A percentile compares a stretch with the other conserved stretches of the same genome.
These are phyloP conservation scores for Globisporangium carolinianum DNA, from an alignment of 352 stramenopile genomes.

Conservation along the genomic window DNA sequence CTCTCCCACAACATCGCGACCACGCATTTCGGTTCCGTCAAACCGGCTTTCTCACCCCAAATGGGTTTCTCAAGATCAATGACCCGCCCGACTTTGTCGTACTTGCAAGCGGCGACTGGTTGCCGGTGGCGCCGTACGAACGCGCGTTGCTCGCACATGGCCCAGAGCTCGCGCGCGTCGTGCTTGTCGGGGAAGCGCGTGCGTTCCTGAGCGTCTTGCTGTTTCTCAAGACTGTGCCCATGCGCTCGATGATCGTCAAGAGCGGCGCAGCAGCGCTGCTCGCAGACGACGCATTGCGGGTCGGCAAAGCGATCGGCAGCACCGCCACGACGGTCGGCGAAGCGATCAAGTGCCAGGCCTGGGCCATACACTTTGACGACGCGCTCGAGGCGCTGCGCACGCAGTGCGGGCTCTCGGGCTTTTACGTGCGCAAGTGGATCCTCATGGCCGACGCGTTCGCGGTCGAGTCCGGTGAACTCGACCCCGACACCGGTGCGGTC, in stretches of 20 bases:
- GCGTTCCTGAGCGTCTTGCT: slow-evolving; percentile 70
- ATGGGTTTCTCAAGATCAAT: slow-evolving; percentile 67
- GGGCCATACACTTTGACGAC: slow-evolving; percentile 70
- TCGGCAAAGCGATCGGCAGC: slow-evolving; percentile 29
- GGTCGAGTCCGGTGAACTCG: slow-evolving; percentile 63
- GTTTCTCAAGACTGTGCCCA: slow-evolving; percentile 54
- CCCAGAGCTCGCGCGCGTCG: slow-evolving; percentile 54
- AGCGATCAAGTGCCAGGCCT: slow-evolving; percentile 60
- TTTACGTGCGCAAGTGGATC: slow-evolving; percentile 74
- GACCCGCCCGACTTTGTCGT: slow-evolving; percentile 66
- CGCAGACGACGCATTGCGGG: slow-evolving; percentile 39
- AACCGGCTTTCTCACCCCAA: slow-evolving; percentile 56
- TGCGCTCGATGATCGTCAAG: slow-evolving; percentile 14
- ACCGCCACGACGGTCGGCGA: slow-evolving; percentile 44
- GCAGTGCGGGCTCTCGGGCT: slow-evolving; percentile 45
- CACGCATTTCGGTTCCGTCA: slow-evolving; percentile 34
- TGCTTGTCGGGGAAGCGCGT: slow-evolving; percentile 62
- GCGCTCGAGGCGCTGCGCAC: slow-evolving; percentile 43
- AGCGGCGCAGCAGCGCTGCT: slow-evolving; percentile 16
- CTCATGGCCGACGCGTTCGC: slow-evolving; percentile 63
- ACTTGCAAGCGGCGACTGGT: slow-evolving; percentile 67
- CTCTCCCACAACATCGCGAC: not conserved
- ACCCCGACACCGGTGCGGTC: slow-evolving; percentile 54
- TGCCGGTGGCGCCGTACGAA: slow-evolving; percentile 62
- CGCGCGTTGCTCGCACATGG: slow-evolving; percentile 31